phyloP scores from a whole-genome alignment of 257 asterid species.

The Linderniella brevidens region DNA sequence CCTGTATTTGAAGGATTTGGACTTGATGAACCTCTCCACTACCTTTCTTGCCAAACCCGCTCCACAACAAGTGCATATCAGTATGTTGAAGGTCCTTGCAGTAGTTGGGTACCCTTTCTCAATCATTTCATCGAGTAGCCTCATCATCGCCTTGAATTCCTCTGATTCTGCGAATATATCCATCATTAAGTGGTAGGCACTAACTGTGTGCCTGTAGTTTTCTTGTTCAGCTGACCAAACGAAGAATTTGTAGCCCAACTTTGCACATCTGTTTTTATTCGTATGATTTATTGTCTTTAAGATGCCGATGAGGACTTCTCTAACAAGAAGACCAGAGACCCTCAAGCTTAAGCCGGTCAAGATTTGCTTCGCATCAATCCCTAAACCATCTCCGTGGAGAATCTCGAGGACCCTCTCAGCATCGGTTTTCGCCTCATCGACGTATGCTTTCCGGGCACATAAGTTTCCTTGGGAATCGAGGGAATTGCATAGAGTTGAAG shows the following conservation, averaged over 20 bases:
- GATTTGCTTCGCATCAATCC: constrained; percentile 41
- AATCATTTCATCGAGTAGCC: constrained; percentile 69
- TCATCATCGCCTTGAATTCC: constrained; percentile 89
- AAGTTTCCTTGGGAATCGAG: constrained; percentile 16
- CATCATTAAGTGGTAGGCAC: constrained; percentile 61
- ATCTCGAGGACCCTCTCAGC: constrained; percentile 55
- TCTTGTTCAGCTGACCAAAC: constrained; percentile 79
- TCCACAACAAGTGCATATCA: constrained; percentile 81
- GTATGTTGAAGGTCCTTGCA: constrained; percentile 75
- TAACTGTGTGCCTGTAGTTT: constrained; percentile 48
- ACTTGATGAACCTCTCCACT: constrained; percentile 76
- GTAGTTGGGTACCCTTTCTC: constrained; percentile 71
- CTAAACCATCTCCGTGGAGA: constrained; percentile 68
- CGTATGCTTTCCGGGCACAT: constrained; percentile 21
- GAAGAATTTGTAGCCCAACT: constrained; percentile 81
- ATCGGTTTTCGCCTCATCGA: constrained; percentile 32
- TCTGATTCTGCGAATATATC: constrained; percentile 64
- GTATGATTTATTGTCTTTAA: constrained; percentile 35
- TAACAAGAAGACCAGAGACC: constrained; percentile 72
- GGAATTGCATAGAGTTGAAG: constrained; percentile 13
- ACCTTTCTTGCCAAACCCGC: constrained; percentile 81
- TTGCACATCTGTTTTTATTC: constrained; percentile 58
- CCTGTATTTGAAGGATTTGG: constrained; percentile 68
- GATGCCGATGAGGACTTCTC: constrained; percentile 70
- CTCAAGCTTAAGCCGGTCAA: constrained; percentile 34